These are phyloP conservation scores for Malassezia pachydermatis DNA, from an alignment of 1,284 basidiomycete genomes.

Conservation along the genomic window DNA sequence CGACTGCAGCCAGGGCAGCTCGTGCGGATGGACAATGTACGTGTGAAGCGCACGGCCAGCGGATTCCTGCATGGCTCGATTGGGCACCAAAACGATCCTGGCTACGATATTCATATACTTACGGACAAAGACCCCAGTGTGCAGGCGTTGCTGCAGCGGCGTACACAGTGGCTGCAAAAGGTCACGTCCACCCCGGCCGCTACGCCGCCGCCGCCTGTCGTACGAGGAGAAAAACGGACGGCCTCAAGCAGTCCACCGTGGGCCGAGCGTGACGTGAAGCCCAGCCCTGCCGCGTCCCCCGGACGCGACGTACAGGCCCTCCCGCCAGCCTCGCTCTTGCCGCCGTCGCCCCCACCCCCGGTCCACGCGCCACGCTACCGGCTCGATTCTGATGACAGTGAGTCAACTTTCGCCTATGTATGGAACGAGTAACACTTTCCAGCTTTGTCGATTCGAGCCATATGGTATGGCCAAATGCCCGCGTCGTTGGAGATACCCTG, in stretches of 20 bases:
- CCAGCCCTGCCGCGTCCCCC: neutral
- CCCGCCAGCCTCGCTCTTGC: slow-evolving; percentile 2
- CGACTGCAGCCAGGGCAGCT: slow-evolving; percentile 27
- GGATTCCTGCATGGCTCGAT: slow-evolving; percentile 29
- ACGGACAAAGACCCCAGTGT: neutral
- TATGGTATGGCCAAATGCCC: neutral
- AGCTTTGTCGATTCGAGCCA: neutral
- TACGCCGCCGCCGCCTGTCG: neutral
- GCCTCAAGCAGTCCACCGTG: no score
- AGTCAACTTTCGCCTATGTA: neutral
- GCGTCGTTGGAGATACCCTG: neutral
- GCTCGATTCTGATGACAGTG: slow-evolving; percentile 10
- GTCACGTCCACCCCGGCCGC: neutral
- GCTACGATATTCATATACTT: slow-evolving; percentile 20
- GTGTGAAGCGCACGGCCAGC: slow-evolving; percentile 22
- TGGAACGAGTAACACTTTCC: neutral
- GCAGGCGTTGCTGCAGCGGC: neutral
- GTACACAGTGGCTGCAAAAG: neutral
- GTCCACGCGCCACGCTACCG: slow-evolving; percentile 9
- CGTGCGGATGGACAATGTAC: slow-evolving; percentile 31
- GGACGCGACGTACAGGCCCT: neutral
- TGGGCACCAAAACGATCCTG: slow-evolving; percentile 23
- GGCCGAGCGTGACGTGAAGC: no score
- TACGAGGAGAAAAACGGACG: no score
- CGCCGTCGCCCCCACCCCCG: slow-evolving; percentile 2